Base-by-base conservation (phyloP, 2,329 filamentous ascomycete species). In the Cryphonectria naterciae region DNA sequence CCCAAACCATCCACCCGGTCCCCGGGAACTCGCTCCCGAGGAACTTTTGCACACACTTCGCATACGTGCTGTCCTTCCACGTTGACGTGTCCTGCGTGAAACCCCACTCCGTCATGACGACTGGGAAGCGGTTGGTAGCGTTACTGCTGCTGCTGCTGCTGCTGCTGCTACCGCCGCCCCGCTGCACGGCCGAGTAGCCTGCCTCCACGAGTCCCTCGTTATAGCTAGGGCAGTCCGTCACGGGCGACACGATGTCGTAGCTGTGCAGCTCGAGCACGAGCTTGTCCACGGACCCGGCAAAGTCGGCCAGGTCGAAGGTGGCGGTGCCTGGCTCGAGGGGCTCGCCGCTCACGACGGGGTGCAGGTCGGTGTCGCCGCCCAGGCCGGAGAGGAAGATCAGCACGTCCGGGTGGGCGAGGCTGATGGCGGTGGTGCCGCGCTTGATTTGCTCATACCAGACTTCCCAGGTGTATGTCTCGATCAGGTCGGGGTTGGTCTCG, bases 251-350 rank as follows among this genome's bases (percentile, higher is more conserved):
- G 74, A 83, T 87, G 72, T 87, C 81, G 77, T 90, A 90, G 79
- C 88, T 89, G 81, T 90, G 88, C 13, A 90, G 80, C 77, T 90
- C 88, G 2, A 89, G 81, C 10, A 88, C 87, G 0, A 89, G 80
- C 79, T 89, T 89, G 75, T 88, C 78, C 1, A 79, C 78, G 76
- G 85, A 87, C 1, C 82, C 83, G 1, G 79, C 73, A 74, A 88
- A 89, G 74, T 86, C 84, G 19, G 75, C 75, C 4, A 80, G 76
- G 67, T 75, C 78, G 75, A 88, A 89, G 4, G 73, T 82, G 22
- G 69, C 77, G 19, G 78, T 84, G 22, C 85, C 81, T 0, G 85
- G 85, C 11, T 83, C 81, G 7, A 89, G 79, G 3, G 83, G 81
- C 0, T 81, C 81, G 11, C 84, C 85, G 2, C 80, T 79, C 25